Conservation (phyloP, 2,329 filamentous ascomycete species). For the Penicillium decumbens region DNA sequence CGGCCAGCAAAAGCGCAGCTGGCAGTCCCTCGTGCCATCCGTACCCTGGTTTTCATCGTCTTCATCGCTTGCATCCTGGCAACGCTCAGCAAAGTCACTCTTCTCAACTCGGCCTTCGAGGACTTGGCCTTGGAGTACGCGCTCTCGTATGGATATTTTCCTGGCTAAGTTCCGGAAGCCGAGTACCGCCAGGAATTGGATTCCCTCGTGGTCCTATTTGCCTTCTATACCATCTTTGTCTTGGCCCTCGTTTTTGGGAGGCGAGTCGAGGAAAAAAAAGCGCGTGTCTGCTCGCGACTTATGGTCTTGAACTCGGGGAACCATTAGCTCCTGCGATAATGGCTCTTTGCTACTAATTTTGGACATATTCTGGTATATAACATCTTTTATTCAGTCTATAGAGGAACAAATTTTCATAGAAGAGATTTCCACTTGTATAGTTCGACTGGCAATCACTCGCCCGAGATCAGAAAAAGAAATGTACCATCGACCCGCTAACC, state of each 20-base stretch:
- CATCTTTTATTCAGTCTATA: background rate
- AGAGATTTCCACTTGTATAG: background rate
- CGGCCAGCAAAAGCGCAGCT: constrained; percentile 11
- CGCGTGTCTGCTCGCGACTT: constrained; percentile 15
- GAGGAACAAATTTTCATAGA: background rate
- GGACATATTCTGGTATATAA: background rate
- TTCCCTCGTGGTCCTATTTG: background rate
- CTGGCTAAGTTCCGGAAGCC: background rate
- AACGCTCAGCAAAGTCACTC: constrained; percentile 5
- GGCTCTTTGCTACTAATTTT: background rate
- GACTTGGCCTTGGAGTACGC: constrained; percentile 16
- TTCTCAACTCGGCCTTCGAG: constrained; percentile 13
- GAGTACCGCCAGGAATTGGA: background rate
- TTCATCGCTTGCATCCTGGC: constrained; percentile 11
- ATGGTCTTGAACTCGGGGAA: constrained; percentile 13
- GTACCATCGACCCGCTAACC: constrained; percentile 7
- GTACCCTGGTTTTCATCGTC: constrained; percentile 4
- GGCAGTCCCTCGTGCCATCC: constrained; percentile 9
- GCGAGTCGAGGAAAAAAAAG: constrained; percentile 6
- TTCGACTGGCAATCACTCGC: background rate
- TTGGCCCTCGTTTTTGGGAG: constrained; percentile 9
- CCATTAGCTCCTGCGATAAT: background rate
- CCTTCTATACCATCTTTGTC: background rate
- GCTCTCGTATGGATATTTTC: constrained; percentile 7
- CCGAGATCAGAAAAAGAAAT: background rate